Base-by-base conservation (phyloP, 1,284 basidiomycete species). In the Peniophora sp. region DNA sequence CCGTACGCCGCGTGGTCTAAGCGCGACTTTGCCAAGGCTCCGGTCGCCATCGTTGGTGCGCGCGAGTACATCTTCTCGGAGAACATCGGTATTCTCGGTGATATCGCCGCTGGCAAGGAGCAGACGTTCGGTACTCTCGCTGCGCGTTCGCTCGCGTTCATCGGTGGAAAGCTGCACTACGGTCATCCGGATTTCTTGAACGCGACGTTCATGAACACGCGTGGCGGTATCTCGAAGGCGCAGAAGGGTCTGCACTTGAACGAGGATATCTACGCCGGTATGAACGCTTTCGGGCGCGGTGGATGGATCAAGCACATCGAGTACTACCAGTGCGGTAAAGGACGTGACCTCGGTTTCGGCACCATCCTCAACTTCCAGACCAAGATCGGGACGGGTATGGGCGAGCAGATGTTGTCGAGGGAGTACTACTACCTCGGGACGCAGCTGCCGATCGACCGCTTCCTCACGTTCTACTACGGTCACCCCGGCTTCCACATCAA, bases 21-120 rank as follows among this genome's bases (percentile, higher is more conserved):
- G 62, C 83, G 88, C 65, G 91, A 96, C 61, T 94, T 95, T 76
- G 82, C 81, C 66, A 84, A 84, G 60, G 71, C 88, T 47, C 96
- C 96, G 15, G 92, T 99, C 34, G 97, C 97, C 17, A 99, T 99
- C 61, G 88, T 99, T 55, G 96, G 97, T 69, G 94, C 96, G 18
- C 85, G 97, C 70, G 97, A 99, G 76, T 99, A 99, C 71, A 98
- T 99, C 68, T 99, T 99, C 76, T 99, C 97, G 48, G 97, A 99
- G 75, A 98, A 98, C 70, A 99, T 99, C 59, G 96, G 96, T 81
- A 96, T 99, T 61, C 79, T 99, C 47, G 96, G 96, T 69, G 96
- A 99, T 69, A 81, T 99, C 49, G 96, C 96, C 47, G 96, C 96
- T 56, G 96, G 97, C 27, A 99, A 99, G 76, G 97, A 99, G 70